phyloP scores from a whole-genome alignment of 2,329 filamentous ascomycete species.

The Claviceps africana region DNA sequence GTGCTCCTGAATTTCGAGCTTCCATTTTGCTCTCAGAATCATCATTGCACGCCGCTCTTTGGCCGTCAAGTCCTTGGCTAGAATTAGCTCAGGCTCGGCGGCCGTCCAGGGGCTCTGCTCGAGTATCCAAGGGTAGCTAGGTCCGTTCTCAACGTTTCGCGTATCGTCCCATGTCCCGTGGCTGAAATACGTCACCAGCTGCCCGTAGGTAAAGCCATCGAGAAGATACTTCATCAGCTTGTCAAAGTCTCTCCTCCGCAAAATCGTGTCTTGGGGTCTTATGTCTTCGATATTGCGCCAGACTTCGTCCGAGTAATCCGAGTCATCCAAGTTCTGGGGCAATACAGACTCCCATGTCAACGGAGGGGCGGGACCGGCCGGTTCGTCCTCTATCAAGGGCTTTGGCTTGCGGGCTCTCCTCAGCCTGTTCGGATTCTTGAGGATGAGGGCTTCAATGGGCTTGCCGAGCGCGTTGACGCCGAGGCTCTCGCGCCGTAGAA shows the following conservation, averaged over 20 bases:
- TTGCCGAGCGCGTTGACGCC: constrained; percentile 21
- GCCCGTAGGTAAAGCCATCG: constrained; percentile 31
- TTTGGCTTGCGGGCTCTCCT: constrained; percentile 8
- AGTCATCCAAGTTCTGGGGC: constrained; percentile 10
- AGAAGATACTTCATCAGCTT: constrained; percentile 24
- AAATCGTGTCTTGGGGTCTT: constrained; percentile 25
- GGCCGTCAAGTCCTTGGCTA: constrained; percentile 8
- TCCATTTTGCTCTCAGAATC: constrained; percentile 37
- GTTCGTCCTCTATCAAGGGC: constrained; percentile 10
- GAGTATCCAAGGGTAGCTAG: constrained; percentile 28
- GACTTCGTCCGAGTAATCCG: constrained; percentile 20
- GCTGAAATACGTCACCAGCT: constrained; percentile 30
- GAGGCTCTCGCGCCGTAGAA: constrained; percentile 17
- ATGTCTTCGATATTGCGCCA: constrained; percentile 34
- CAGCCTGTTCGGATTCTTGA: constrained; percentile 25
- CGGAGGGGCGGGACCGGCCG: constrained; percentile 4
- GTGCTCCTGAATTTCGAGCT: constrained; percentile 32
- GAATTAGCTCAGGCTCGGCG: constrained; percentile 9
- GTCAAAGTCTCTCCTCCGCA: constrained; percentile 28
- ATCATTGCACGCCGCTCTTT: constrained; percentile 29
- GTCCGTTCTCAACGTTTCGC: background rate
- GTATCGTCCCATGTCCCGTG: background rate
- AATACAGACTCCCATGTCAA: constrained; percentile 21
- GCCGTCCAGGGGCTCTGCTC: constrained; percentile 29
- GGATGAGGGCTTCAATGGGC: constrained; percentile 31